phyloP scores from a whole-genome alignment of 2,329 filamentous ascomycete species.

The Diaporthe destruens region DNA sequence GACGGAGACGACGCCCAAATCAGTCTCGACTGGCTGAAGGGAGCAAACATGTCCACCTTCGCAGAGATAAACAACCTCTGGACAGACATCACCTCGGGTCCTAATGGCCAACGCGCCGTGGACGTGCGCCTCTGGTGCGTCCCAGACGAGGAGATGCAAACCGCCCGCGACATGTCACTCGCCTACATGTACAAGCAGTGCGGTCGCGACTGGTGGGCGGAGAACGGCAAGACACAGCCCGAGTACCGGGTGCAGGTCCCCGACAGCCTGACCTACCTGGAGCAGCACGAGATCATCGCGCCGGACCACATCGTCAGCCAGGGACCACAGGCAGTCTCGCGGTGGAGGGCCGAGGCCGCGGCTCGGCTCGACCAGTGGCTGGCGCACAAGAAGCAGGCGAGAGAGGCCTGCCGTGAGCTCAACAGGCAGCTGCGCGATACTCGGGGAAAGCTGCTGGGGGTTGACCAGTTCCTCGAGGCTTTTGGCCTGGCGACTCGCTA shows the following conservation, averaged over 20 bases:
- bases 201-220: constrained; percentile 19
- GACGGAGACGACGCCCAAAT: not conserved
- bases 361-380: not conserved
- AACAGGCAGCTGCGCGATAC: not conserved
- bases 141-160: not conserved
- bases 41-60: not conserved
- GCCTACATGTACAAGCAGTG: constrained; percentile 6
- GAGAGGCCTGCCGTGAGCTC: not conserved
- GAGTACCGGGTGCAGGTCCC: not conserved
- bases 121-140: constrained; percentile 29
- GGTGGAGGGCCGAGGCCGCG: not conserved
- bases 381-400: not conserved
- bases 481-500: not conserved
- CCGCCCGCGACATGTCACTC: not conserved
- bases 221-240: not conserved
- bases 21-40: not conserved
- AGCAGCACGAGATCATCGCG: not conserved
- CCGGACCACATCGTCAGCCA: not conserved
- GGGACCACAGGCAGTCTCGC: not conserved
- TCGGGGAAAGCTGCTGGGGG: not conserved
- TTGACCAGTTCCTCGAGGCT: not conserved
- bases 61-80: constrained; percentile 1
- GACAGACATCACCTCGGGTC: not conserved
- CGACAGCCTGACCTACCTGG: not conserved
- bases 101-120: constrained; percentile 1